Conservation (phyloP, 2,329 filamentous ascomycete species). For the Talaromyces sp. region DNA sequence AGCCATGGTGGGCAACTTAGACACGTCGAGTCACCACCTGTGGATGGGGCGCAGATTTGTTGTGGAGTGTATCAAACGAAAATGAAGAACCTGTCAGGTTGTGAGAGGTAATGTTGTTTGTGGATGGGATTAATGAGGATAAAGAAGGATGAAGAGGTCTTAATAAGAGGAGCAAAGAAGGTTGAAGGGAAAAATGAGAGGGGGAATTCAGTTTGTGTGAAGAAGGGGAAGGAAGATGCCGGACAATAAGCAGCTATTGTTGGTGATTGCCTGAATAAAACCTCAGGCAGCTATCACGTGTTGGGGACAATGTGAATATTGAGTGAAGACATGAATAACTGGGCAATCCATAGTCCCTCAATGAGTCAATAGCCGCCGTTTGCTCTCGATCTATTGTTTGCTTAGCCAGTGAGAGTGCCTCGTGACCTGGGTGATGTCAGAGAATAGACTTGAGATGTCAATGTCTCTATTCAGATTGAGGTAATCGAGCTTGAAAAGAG, state of each 20-base stretch:
- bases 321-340: not conserved
- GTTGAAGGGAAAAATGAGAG: not conserved
- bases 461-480: not conserved
- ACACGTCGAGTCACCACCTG: too few species aligned
- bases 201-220: not conserved
- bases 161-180: not conserved
- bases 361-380: not conserved
- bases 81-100: too few species aligned
- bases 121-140: too few species aligned
- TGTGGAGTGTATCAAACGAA: too few species aligned
- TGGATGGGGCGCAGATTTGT: too few species aligned
- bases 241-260: not conserved
- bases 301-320: not conserved
- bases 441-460: too few species aligned
- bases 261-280: not conserved
- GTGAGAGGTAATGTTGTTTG: too few species aligned
- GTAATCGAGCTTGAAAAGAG: too few species aligned
- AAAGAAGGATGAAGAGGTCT: not conserved
- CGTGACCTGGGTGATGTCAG: too few species aligned
- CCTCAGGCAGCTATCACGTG: not conserved
- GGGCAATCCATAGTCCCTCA: not conserved
- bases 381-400: not conserved
- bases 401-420: not conserved
- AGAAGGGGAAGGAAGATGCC: not conserved
- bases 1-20: too few species aligned